Evolutionary conservation across 2,329 filamentous ascomycete genomes (phyloP).

Genomic region (Colletotrichum magnum): DNA sequence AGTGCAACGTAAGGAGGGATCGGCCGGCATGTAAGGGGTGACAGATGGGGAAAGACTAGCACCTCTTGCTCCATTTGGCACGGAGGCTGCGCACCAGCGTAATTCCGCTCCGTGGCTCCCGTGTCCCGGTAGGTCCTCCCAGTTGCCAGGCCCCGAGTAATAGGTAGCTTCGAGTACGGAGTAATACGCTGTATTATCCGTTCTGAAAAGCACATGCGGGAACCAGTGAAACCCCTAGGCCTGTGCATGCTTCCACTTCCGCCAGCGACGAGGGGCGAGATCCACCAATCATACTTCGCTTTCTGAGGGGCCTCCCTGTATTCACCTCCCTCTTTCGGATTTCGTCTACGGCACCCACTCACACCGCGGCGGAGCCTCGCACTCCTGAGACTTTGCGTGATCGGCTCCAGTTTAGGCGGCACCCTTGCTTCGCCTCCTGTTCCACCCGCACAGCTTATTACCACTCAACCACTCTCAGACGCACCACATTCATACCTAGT

Average conservation of each 20-base stretch:
- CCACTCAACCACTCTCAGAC: neutral
- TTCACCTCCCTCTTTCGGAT: conserved; percentile 19
- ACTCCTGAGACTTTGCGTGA: conserved; percentile 32
- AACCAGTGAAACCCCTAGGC: conserved; percentile 35
- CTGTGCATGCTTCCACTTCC: conserved; percentile 15
- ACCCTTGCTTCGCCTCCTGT: conserved; percentile 25
- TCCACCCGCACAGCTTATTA: neutral
- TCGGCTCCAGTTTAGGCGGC: conserved; percentile 12
- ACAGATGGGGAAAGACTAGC: too few species aligned
- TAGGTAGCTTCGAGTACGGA: too few species aligned
- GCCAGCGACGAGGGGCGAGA: neutral
- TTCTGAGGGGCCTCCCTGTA: conserved; percentile 1
- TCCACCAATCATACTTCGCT: conserved; percentile 25
- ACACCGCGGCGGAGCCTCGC: conserved; percentile 7
- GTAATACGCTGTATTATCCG: neutral
- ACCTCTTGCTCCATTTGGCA: too few species aligned
- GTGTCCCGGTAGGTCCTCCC: too few species aligned
- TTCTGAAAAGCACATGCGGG: neutral
- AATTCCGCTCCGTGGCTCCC: too few species aligned
- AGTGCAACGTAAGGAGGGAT: too few species aligned
- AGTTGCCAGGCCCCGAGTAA: too few species aligned
- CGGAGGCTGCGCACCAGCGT: too few species aligned
- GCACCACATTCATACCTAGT: neutral
- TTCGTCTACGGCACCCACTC: conserved; percentile 17
- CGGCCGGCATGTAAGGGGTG: too few species aligned